Conservation (phyloP, 768 basidiomycete genomes). For the Hortiboletus campestris region DNA sequence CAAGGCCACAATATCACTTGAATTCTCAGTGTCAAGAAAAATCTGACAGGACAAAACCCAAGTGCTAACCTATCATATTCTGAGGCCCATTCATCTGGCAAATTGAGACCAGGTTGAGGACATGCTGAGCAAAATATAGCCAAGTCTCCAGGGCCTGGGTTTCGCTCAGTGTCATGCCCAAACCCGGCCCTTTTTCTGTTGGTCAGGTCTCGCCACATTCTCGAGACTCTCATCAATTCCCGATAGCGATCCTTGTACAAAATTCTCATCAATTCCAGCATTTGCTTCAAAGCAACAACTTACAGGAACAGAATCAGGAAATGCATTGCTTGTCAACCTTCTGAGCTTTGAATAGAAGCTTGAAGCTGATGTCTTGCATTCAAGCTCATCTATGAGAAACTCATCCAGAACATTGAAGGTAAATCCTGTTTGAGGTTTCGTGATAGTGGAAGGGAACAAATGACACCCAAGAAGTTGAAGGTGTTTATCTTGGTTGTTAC, state of each 20-base stretch:
- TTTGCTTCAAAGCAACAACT: neutral
- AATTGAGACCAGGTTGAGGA: neutral
- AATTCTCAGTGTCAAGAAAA: too few species aligned
- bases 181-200: neutral
- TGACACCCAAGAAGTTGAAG: neutral
- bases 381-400: conserved; percentile 18
- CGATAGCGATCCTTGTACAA: neutral
- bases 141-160: neutral
- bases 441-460: conserved; percentile 8
- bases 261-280: neutral
- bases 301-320: neutral
- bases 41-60: too few species aligned
- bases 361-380: conserved; percentile 8
- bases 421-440: conserved; percentile 16
- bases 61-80: neutral
- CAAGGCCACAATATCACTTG: neutral
- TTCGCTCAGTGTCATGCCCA: neutral
- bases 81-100: neutral
- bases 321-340: neutral
- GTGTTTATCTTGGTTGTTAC: neutral
- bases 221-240: neutral
- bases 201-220: neutral
- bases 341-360: neutral
- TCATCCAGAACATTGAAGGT: conserved; percentile 22
- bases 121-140: neutral